A percentile compares a stretch with the other conserved stretches of the same genome.
These are phyloP conservation scores for Starmera caribaea DNA, from an alignment of 805 yeast genomes.

Conservation along the genomic window DNA sequence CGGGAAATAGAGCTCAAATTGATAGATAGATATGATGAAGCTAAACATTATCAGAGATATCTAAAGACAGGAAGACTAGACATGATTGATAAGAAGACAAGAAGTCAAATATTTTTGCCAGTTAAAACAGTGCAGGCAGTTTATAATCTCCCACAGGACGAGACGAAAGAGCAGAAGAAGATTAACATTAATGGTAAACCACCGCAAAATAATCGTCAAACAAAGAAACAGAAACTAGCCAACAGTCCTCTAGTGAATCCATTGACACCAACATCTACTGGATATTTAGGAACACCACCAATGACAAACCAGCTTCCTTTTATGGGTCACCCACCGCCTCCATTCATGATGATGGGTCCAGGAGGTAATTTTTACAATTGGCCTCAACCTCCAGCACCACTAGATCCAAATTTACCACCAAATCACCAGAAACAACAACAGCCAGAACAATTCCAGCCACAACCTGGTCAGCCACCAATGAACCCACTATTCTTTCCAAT, in stretches of 20 bases:
- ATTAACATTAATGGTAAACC: constrained; percentile 2
- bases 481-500: not conserved
- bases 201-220: not conserved
- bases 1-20: constrained; percentile 13
- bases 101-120: constrained; percentile 8
- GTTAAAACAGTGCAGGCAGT: constrained; percentile 8
- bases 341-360: too few species aligned
- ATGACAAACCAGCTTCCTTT: too few species aligned
- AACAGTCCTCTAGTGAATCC: too few species aligned
- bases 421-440: not conserved
- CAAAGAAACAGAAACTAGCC: too few species aligned
- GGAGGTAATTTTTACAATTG: too few species aligned
- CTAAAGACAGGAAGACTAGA: constrained; percentile 17
- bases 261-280: too few species aligned
- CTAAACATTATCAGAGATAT: constrained; percentile 13
- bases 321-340: too few species aligned
- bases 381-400: not conserved
- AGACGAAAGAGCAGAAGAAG: not conserved
- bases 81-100: constrained; percentile 10
- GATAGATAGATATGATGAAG: constrained; percentile 8
- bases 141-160: constrained; percentile 5
- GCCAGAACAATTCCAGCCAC: not conserved
- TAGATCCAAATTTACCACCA: not conserved
- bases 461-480: not conserved
- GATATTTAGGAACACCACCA: too few species aligned